phyloP scores from a whole-genome alignment of 2,329 filamentous ascomycete species.

The Calonectria hawksworthii region DNA sequence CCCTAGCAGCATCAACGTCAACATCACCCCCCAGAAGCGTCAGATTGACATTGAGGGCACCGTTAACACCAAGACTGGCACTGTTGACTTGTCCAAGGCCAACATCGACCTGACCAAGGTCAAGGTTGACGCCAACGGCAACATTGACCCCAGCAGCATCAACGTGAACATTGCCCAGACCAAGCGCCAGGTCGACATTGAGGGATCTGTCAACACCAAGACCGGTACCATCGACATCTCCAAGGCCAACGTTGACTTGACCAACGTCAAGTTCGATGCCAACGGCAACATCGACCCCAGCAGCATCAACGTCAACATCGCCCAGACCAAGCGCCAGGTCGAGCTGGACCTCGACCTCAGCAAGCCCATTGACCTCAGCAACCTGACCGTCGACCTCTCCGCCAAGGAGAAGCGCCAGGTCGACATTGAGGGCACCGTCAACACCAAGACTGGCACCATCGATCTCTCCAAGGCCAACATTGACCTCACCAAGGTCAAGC shows the following conservation, averaged over 20 bases:
- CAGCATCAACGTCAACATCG: not conserved
- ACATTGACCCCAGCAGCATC: constrained; percentile 6
- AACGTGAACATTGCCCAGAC: not conserved
- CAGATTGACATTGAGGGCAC: not conserved
- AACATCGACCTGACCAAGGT: not conserved
- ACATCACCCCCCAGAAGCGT: not conserved
- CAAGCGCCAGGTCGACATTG: not conserved
- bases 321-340: not conserved
- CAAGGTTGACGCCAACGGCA: not conserved
- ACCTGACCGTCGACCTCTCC: not conserved
- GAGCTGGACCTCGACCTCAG: not conserved
- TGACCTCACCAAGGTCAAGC: not conserved
- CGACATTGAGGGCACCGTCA: not conserved
- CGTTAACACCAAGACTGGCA: not conserved
- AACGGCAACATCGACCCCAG: not conserved
- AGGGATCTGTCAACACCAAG: not conserved
- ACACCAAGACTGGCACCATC: not conserved
- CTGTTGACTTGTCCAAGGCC: not conserved
- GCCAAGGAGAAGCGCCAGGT: not conserved
- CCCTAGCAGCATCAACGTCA: not conserved
- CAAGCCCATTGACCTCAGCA: not conserved
- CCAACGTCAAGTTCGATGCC: not conserved
- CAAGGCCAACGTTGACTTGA: not conserved
- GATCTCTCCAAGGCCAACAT: not conserved
- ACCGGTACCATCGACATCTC: not conserved